Evolutionary conservation across 352 stramenopile species (phyloP).

Genomic region (Phytophthora cajani): DNA sequence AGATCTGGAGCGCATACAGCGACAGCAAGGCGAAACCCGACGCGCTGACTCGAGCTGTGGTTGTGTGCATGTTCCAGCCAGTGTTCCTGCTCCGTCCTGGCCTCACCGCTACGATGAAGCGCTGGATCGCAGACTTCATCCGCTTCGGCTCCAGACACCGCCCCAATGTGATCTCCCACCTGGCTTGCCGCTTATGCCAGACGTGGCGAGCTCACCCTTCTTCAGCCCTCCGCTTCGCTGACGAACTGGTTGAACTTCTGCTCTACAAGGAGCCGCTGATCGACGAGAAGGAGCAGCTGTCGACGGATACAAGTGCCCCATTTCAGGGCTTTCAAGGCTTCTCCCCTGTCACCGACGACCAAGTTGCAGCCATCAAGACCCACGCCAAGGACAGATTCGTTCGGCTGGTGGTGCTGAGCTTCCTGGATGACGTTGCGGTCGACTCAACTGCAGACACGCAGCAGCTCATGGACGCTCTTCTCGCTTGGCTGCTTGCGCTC

Average conservation of each 20-base stretch:
- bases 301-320: slow-evolving; percentile 18
- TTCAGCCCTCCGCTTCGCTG: slow-evolving; percentile 55
- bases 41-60: slow-evolving; percentile 63
- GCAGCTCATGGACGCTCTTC: slow-evolving; percentile 45
- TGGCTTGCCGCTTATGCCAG: slow-evolving; percentile 70
- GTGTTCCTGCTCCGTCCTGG: slow-evolving; percentile 51
- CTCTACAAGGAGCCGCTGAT: slow-evolving; percentile 85
- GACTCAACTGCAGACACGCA: slow-evolving; percentile 30
- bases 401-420: slow-evolving; percentile 69
- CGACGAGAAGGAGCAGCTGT: slow-evolving; percentile 63
- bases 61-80: slow-evolving; percentile 78
- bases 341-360: slow-evolving; percentile 6
- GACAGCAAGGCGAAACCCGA: slow-evolving; percentile 79
- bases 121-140: slow-evolving; percentile 63
- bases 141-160: slow-evolving; percentile 62
- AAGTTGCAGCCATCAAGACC: slow-evolving; percentile 33
- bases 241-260: slow-evolving; percentile 74
- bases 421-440: slow-evolving; percentile 62
- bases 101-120: slow-evolving; percentile 52
- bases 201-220: slow-evolving; percentile 64
- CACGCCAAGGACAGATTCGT: slow-evolving; percentile 71
- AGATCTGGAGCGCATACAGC: slow-evolving; percentile 75
- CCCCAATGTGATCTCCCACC: slow-evolving; percentile 84
- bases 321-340: slow-evolving; percentile 38
- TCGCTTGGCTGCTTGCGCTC: slow-evolving; percentile 52